phyloP scores from a whole-genome alignment of 2,329 filamentous ascomycete species.

The Botryosphaeria dothidea region DNA sequence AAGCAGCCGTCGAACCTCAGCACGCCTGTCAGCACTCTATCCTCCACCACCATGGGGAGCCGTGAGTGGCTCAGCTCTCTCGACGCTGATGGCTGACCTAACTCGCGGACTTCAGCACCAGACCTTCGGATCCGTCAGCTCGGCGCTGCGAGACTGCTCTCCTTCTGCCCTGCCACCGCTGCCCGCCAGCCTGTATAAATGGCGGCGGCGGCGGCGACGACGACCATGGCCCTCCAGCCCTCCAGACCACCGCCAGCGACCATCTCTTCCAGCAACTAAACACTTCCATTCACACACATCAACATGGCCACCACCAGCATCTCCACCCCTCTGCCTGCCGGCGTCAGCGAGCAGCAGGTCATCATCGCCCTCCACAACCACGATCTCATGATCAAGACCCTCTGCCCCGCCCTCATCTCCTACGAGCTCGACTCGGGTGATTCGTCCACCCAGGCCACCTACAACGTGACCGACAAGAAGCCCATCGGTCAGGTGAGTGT shows the following conservation, averaged over 20 bases:
- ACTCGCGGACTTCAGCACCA: conserved; percentile 7
- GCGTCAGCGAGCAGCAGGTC: conserved; percentile 28
- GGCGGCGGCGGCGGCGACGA: neutral
- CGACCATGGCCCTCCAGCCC: neutral
- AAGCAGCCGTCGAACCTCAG: neutral
- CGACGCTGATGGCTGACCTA: neutral
- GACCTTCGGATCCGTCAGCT: conserved; percentile 1
- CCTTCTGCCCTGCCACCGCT: neutral
- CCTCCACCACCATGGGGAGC: conserved; percentile 2
- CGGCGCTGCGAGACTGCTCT: neutral
- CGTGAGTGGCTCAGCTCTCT: conserved; percentile 15
- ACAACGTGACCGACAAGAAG: conserved; percentile 42
- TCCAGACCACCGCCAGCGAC: neutral
- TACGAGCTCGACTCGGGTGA: conserved; percentile 37
- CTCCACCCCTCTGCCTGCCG: conserved; percentile 35
- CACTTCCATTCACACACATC: neutral
- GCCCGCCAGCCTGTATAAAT: conserved; percentile 4
- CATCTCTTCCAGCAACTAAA: neutral
- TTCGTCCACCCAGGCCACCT: conserved; percentile 30
- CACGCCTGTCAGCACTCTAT: conserved; percentile 4
- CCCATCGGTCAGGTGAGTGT: conserved; percentile 35
- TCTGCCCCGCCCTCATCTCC: conserved; percentile 36
- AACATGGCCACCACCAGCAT: conserved; percentile 41
- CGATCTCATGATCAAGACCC: conserved; percentile 41
- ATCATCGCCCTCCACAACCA: conserved; percentile 41